Evolutionary conservation across 83 land plant species (phyloP).

Genomic region (Thuja plicata): DNA sequence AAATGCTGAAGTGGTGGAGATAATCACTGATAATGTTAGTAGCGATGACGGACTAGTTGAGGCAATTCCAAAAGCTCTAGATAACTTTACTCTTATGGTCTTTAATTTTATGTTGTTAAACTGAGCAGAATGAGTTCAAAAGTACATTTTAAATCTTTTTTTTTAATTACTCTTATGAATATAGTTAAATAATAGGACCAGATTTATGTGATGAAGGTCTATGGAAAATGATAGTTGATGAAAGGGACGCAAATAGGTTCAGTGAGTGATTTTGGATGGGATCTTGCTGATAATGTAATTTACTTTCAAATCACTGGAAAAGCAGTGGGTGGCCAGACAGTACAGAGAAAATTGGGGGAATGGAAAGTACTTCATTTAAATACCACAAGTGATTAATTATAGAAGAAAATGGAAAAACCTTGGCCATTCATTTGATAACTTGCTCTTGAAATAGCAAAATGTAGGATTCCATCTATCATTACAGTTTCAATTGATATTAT

Average conservation of each 20-base stretch:
- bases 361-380: not conserved
- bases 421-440: not conserved
- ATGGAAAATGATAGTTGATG: not conserved
- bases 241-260: not conserved
- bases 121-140: not conserved
- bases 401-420: not conserved
- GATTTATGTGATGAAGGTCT: not conserved
- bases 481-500: not conserved
- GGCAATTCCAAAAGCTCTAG: not conserved
- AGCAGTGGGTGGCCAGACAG: not conserved
- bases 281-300: not conserved
- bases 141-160: not conserved
- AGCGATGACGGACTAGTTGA: not conserved
- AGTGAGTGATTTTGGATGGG: not conserved
- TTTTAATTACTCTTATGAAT: not conserved
- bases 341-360: not conserved
- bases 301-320: not conserved
- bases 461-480: not conserved
- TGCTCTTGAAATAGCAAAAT: not conserved
- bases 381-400: not conserved
- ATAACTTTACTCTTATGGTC: not conserved
- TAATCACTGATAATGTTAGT: slow-evolving; percentile 90
- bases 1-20: slow-evolving; percentile 99
- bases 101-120: not conserved
- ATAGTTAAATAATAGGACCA: not conserved